Evolutionary conservation across 371 early-diverging fungal genomes (phyloP).

Genomic region (Rhizopus sp.): DNA sequence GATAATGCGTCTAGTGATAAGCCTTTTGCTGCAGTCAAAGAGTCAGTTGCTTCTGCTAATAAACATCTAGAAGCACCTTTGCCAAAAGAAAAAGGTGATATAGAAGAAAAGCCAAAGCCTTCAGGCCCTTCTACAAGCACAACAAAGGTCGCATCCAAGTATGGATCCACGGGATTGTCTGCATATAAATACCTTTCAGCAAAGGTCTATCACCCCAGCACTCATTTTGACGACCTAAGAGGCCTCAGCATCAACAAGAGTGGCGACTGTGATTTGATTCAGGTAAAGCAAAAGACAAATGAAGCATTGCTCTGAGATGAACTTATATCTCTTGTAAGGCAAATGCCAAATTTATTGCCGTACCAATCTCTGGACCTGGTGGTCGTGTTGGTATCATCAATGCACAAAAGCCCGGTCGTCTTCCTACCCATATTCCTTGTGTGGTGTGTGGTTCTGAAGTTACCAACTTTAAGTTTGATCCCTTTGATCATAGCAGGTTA

Average conservation of each 20-base stretch:
- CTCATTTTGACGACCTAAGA: constrained; percentile 67
- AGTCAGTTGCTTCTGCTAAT: too few relatives aligned
- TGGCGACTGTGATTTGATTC: constrained; percentile 67
- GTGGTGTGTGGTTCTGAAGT: constrained; percentile 60
- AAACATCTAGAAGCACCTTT: too few relatives aligned
- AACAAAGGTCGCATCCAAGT: constrained; percentile 18
- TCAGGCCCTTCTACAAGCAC: not conserved
- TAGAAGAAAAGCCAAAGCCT: not conserved
- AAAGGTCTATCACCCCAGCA: constrained; percentile 61
- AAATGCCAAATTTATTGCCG: constrained; percentile 64
- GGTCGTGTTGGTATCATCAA: constrained; percentile 78
- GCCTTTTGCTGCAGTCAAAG: too few relatives aligned
- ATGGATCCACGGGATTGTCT: constrained; percentile 34
- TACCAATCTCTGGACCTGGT: constrained; percentile 78
- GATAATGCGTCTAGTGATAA: too few relatives aligned
- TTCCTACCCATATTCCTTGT: constrained; percentile 65
- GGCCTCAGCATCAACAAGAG: constrained; percentile 64
- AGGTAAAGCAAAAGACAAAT: constrained; percentile 30
- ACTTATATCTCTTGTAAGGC: constrained; percentile 29
- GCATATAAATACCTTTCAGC: constrained; percentile 72
- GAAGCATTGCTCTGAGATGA: not conserved
- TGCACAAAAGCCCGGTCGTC: constrained; percentile 65
- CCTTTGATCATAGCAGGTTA: constrained; percentile 63
- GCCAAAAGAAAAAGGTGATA: not conserved
- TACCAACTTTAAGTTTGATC: constrained; percentile 67